A percentile compares a stretch with the other conserved stretches of the same genome.
Evolutionary conservation across 2,329 filamentous ascomycete species (phyloP).

Genomic region (Eutypa lata): DNA sequence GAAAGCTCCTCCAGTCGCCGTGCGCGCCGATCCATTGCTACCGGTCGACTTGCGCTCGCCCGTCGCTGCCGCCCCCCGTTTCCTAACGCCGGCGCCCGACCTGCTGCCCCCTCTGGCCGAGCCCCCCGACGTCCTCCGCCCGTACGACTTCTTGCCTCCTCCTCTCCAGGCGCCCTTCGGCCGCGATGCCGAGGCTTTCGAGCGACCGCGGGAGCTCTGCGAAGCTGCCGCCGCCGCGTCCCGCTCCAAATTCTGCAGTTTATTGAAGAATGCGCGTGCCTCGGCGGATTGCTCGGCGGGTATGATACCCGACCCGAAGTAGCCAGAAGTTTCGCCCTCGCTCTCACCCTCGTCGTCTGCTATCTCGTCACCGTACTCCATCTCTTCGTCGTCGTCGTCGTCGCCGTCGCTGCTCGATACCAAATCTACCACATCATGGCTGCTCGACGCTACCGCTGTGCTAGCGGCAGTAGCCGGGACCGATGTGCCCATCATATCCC

Average conservation of each 20-base stretch:
- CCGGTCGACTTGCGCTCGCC: slow-evolving; percentile 7
- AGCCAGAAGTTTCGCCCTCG: slow-evolving; percentile 41
- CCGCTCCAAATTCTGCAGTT: slow-evolving; percentile 23
- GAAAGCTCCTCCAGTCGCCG: slow-evolving; percentile 2
- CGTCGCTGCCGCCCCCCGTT: slow-evolving; percentile 13
- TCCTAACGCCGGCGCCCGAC: slow-evolving; percentile 16
- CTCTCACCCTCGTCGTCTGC: slow-evolving; percentile 22
- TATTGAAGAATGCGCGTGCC: slow-evolving; percentile 25
- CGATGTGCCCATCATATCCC: slow-evolving; percentile 44
- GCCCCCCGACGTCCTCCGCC: slow-evolving; percentile 12
- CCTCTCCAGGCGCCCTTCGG: slow-evolving; percentile 17
- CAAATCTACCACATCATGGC: slow-evolving; percentile 51
- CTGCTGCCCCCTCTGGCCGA: slow-evolving; percentile 10
- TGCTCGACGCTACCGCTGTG: slow-evolving; percentile 12
- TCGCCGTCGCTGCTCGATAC: slow-evolving; percentile 32
- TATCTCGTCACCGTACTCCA: slow-evolving; percentile 1
- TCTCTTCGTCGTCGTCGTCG: slow-evolving; percentile 19
- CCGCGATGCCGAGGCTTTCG: slow-evolving; percentile 17
- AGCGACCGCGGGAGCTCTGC: slow-evolving; percentile 17
- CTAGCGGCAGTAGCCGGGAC: slow-evolving; percentile 7
- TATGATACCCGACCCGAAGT: slow-evolving; percentile 34
- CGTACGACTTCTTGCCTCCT: slow-evolving; percentile 15
- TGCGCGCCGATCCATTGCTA: slow-evolving; percentile 7
- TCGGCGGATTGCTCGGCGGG: slow-evolving; percentile 10
- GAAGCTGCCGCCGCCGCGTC: slow-evolving; percentile 12